phyloP scores from a whole-genome alignment of 2,329 filamentous ascomycete species.

The Colletotrichum truncatum region DNA sequence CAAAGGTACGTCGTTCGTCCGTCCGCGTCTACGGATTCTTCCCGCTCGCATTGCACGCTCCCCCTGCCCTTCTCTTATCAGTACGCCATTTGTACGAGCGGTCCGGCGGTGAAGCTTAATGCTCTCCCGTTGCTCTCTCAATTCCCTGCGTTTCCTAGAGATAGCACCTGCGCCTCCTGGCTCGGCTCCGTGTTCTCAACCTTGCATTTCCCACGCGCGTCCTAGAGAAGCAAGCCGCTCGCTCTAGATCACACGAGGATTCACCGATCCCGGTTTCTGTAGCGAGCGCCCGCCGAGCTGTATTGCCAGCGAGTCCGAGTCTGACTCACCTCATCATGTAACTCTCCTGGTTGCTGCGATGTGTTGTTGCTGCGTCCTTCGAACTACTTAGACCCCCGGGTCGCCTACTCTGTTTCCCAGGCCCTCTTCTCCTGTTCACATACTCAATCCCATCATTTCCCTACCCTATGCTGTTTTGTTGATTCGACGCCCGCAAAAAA shows the following conservation, averaged over 20 bases:
- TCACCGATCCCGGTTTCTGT: constrained; percentile 14
- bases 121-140: constrained; percentile 22
- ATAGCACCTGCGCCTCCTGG: background rate
- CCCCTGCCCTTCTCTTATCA: constrained; percentile 30
- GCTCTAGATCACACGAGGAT: constrained; percentile 6
- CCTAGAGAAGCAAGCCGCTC: constrained; percentile 15
- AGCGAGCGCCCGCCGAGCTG: constrained; percentile 18
- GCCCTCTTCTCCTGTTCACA: background rate
- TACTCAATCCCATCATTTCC: background rate
- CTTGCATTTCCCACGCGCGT: background rate
- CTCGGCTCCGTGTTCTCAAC: constrained; percentile 3
- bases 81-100: constrained; percentile 26
- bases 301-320: constrained; percentile 13
- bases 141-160: constrained; percentile 13
- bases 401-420: background rate
- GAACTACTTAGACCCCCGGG: constrained; percentile 22
- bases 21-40: constrained; percentile 16
- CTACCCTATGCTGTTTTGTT: background rate
- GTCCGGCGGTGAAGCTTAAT: constrained; percentile 30
- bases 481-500: constrained; percentile 29
- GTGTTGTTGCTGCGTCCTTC: constrained; percentile 2
- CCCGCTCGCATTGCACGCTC: constrained; percentile 1
- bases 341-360: constrained; percentile 27
- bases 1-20: constrained; percentile 30
- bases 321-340: constrained; percentile 28